These are phyloP conservation scores for Yarrowia sp. DNA, from an alignment of 805 yeast genomes.

Conservation along the genomic window DNA sequence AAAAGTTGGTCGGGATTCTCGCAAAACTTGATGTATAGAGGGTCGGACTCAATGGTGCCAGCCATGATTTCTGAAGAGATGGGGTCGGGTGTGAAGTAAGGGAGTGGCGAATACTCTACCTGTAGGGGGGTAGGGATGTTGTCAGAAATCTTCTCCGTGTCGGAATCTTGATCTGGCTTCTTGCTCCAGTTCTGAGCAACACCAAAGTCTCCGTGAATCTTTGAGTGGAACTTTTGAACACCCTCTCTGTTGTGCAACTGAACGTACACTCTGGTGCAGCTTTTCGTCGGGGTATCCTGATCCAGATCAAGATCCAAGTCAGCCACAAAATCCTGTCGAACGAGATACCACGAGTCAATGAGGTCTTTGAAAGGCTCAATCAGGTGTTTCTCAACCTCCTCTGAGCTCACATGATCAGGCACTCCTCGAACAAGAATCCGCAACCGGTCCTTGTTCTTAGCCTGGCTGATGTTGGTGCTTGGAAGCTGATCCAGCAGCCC, in stretches of 20 bases:
- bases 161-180: not conserved
- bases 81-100: not conserved
- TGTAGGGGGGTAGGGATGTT: not conserved
- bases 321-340: slow-evolving; percentile 26
- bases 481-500: slow-evolving; percentile 29
- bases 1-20: slow-evolving; percentile 25
- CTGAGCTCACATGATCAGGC: slow-evolving; percentile 3
- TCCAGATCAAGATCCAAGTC: slow-evolving; percentile 23
- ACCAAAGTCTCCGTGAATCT: not conserved
- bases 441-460: slow-evolving; percentile 16
- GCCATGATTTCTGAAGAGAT: not conserved
- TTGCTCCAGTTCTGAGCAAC: not conserved
- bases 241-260: slow-evolving; percentile 4
- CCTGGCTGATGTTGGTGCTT: not conserved
- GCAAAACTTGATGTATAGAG: slow-evolving; percentile 25
- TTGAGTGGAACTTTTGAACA: slow-evolving; percentile 6
- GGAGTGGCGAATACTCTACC: slow-evolving; percentile 30
- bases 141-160: slow-evolving; percentile 2
- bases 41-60: slow-evolving; percentile 26
- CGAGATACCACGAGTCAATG: slow-evolving; percentile 26
- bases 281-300: not conserved
- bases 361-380: not conserved
- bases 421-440: slow-evolving; percentile 19
- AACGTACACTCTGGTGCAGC: slow-evolving; percentile 5
- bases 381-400: slow-evolving; percentile 4